Conservation (phyloP, 2,329 filamentous ascomycete species). For the Plenodomus biglobosus region DNA sequence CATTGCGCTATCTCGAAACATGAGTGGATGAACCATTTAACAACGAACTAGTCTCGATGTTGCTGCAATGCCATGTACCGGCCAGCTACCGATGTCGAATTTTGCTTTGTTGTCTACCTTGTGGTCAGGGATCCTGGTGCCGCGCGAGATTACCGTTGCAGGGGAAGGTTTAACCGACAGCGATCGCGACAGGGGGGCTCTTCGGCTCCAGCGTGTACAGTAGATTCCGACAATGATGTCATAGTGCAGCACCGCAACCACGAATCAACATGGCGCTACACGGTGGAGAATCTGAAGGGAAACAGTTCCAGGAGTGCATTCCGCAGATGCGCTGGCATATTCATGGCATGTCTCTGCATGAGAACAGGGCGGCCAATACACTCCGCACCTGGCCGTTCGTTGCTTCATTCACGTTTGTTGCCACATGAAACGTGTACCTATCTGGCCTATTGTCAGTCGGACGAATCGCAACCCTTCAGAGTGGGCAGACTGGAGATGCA, state of each 20-base stretch:
- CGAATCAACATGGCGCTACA: constrained; percentile 24
- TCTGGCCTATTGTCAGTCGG: constrained; percentile 2
- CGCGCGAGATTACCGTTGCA: constrained; percentile 22
- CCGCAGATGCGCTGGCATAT: constrained; percentile 22
- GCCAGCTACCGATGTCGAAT: constrained; percentile 1
- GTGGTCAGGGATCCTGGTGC: constrained; percentile 16
- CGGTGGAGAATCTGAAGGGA: constrained; percentile 2
- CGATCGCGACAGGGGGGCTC: constrained; percentile 6
- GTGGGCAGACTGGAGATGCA: too few relatives aligned
- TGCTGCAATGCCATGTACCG: background rate
- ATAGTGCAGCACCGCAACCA: constrained; percentile 12
- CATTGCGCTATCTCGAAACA: background rate
- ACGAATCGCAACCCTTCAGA: background rate
- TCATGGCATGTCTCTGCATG: constrained; percentile 9
- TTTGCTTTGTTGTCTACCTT: constrained; percentile 2
- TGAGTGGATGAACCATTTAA: background rate
- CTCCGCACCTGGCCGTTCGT: constrained; percentile 3
- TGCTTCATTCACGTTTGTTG: constrained; percentile 8
- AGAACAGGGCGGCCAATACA: constrained; percentile 7
- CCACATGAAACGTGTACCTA: constrained; percentile 16
- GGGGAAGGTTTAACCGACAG: constrained; percentile 22
- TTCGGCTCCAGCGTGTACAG: constrained; percentile 5
- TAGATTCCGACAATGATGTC: constrained; percentile 23
- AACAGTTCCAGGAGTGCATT: constrained; percentile 6
- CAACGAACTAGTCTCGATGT: background rate